Evolutionary conservation across 129 eudicot genomes (phyloP), one percentile per base, ranked within the genome.

Genomic region (Logfia minima): DNA sequence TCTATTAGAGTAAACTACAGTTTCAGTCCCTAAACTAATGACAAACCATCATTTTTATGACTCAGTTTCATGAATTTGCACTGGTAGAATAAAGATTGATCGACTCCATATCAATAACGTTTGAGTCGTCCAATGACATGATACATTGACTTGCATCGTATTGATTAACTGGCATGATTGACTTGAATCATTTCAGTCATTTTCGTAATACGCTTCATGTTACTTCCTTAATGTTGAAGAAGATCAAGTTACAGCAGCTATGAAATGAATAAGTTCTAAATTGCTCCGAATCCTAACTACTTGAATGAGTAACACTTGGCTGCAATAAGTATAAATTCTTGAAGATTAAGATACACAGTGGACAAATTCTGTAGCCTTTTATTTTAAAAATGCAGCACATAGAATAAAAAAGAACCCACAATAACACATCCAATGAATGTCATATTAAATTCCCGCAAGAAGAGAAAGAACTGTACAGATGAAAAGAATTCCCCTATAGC

Each of bases 381-480:
- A 21, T 51, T 51, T 67, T 52, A 34, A 17, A 31, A 53, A 32
- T 16, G 18, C 24, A 37, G 48, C 22, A 48, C 51, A 80, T 53
- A 56, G 8, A 39, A 29, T 26, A 66, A 53, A 35, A 55, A 55
- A 17, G 14, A 66, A 58, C 29, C 52, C 58, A 34, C 28, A 72
- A 31, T 74, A 19, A 55, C 39, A 41, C 37, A 66, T 80, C 6
- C 37, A 74, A 56, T 21, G 41, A 37, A 71, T 72, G 31, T 63
- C 51, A 66, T 43, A 56, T 66, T 53, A 63, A 62, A 16, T 43
- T 75, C 41, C 4, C 55, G 41, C 48, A 8, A 8, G 53, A 29
- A 8, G 48, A 56, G 43, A 79, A 51, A 13, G 11, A 74, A 80
- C 84, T 74, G 79, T 80, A 80, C 84, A 80, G 21, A 45, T 32